Base-by-base conservation (phyloP, 306 rosid species). In the Pueraria montana region DNA sequence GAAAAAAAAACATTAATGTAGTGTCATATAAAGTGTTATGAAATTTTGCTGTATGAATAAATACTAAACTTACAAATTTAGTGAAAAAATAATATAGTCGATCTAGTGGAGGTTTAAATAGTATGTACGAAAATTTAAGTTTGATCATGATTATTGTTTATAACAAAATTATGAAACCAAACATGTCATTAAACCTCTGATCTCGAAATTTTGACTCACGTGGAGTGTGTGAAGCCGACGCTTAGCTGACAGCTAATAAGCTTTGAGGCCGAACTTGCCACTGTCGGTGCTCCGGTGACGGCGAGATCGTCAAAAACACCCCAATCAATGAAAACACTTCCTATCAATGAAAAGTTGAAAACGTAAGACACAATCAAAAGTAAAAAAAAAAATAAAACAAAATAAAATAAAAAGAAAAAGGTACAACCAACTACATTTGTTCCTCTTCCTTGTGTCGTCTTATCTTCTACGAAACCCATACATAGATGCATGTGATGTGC, bases 391-490 rank as follows among this genome's bases (percentile, higher is more conserved):
- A n/a, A n/a, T n/a, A n/a, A n/a, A 74, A 72, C 53, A 53, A 61
- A 45, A 0, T 17, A 64, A 49, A 12, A 49, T 40, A 43, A 55
- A 10, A 65, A 11, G 40, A 17, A 17, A 21, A 45, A 73, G 74
- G 61, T 14, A 62, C 69, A n/a, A 21, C 26, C 62, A 13, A 23
- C 36, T 43, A 50, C 56, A 79, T 43, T 66, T 64, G 26, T 79
- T 72, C 43, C n/a, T 70, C 75, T 18, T 82, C 24, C 21, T 66
- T 46, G 34, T 86, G 86, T 76, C 38, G 56, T 78, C 72, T 72
- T 72, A 78, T 86, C 76, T 83, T 85, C 83, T 78, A 91, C 91
- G 86, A 86, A 88, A 88, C 74, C 87, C 64, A 59, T 75, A 75
- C 63, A 52, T 72, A 80, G 80, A 87, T 89, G 88, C 87, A 71